Base-by-base conservation (phyloP, 2,329 filamentous ascomycete genomes). In the Colletotrichum orbiculare region DNA sequence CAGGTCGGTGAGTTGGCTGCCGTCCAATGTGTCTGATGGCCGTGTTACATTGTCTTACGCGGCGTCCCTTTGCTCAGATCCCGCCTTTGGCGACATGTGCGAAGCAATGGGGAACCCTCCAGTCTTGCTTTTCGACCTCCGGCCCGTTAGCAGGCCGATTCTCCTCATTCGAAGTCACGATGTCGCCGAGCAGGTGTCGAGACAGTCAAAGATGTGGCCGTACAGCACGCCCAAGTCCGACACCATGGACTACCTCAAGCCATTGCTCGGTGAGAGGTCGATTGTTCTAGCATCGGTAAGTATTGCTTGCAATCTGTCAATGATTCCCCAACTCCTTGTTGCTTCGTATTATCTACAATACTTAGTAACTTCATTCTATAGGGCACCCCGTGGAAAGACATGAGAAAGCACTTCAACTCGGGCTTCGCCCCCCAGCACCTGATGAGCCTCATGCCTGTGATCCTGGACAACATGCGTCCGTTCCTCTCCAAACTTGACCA, bases 401-500 rank as follows among this genome's bases (percentile, higher is more conserved):
- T 68, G 33, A 74, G 78, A n/a, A 77, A 74, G 60, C 70, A 73
- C 34, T 77, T 75, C 68, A 79, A 76, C 65, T 75, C 74, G 1
- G 78, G 76, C 1, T 81, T 80, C 54, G 74, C 78, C 1, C 76
- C 75, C 1, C 74, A 77, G 56, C 75, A 80, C 39, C 70, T 81
- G n/a, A 72, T 78, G 63, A 74, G 71, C 4, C 69, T 79, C 2
- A 61, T 80, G 54, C 77, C 76, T 0, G 67, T 68, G 42, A 77
- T 80, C 47, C 48, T 79, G 6, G 76, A 79, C 25, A 79, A 79
- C 67, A 71, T 71, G 0, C 46, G 55, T 37, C 67, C 69, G 2
- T 77, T 79, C 47, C 25, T 78, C 3, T 53, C 39, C 11, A 59
- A 60, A n/a, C 57, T 68, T 10, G 49, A 68, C 46, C 35, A 34